phyloP scores from a whole-genome alignment of 1,139 yeast species.

The Chernovozyma aurita region DNA sequence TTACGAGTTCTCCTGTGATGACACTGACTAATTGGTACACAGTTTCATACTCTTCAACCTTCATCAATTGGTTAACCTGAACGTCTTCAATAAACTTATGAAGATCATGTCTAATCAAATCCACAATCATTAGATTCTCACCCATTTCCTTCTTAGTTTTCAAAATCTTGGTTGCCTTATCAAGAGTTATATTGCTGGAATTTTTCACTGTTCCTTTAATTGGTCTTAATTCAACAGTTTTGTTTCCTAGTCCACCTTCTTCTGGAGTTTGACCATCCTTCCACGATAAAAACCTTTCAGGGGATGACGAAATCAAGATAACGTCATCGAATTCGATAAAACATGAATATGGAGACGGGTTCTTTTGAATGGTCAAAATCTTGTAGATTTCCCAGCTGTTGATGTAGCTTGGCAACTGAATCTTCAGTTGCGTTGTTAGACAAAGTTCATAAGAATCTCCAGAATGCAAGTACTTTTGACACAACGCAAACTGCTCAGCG shows the following conservation, averaged over 20 bases:
- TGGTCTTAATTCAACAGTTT: conserved; percentile 76
- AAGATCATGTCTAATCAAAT: conserved; percentile 87
- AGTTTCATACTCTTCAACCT: conserved; percentile 86
- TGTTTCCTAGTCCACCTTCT: conserved; percentile 16
- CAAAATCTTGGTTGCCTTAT: conserved; percentile 59
- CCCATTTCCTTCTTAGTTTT: conserved; percentile 92
- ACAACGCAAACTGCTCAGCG: conserved; percentile 48
- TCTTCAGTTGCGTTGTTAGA: conserved; percentile 72
- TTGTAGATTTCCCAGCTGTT: conserved; percentile 80
- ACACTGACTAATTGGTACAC: conserved; percentile 92
- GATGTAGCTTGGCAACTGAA: conserved; percentile 43
- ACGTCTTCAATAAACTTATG: conserved; percentile 67
- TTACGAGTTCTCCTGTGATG: conserved; percentile 58
- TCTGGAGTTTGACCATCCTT: conserved; percentile 22
- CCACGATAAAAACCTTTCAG: conserved; percentile 92
- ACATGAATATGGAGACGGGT: conserved; percentile 93
- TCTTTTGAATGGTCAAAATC: conserved; percentile 54
- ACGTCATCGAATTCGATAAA: conserved; percentile 73
- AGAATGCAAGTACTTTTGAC: conserved; percentile 65
- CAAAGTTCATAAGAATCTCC: conserved; percentile 97
- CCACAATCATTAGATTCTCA: conserved; percentile 96
- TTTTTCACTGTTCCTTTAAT: conserved; percentile 93
- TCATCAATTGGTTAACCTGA: conserved; percentile 74
- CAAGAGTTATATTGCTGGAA: conserved; percentile 44
- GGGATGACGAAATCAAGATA: conserved; percentile 78